phyloP scores from a whole-genome alignment of 225 moss, liverwort and hornwort species.

The Thuidium tamariscinum region DNA sequence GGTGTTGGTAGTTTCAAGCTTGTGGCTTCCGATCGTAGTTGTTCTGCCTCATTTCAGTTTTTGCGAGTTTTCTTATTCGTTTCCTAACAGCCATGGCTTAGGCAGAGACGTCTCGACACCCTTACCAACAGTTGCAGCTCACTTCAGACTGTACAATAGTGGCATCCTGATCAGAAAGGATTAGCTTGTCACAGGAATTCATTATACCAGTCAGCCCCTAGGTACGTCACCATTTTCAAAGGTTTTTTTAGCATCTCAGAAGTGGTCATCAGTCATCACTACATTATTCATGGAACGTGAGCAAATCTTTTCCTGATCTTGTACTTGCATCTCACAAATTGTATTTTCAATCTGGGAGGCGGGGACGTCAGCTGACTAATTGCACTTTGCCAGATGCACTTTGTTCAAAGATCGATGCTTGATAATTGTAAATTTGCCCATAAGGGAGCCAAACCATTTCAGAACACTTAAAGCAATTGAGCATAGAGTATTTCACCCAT shows the following conservation, averaged over 20 bases:
- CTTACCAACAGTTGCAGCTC: not conserved
- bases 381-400: not conserved
- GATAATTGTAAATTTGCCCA: not conserved
- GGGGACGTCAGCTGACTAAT: not conserved
- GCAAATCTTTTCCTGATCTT: not conserved
- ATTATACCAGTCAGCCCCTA: not conserved
- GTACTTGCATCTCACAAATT: not conserved
- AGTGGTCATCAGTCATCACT: not conserved
- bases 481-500: too few species aligned
- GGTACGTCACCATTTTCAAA: not conserved
- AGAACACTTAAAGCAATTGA: too few species aligned
- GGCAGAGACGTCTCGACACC: not conserved
- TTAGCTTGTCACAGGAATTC: slow-evolving; percentile 1
- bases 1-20: not conserved
- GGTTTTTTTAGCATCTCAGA: not conserved
- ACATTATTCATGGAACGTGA: not conserved
- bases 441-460: too few species aligned
- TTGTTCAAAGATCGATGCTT: not conserved
- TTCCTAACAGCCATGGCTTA: slow-evolving; percentile 5
- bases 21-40: not conserved
- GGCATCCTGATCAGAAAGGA: not conserved
- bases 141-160: slow-evolving; percentile 22
- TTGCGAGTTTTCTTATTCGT: slow-evolving; percentile 5
- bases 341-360: not conserved
- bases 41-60: not conserved